A percentile compares a stretch with the other conserved stretches of the same genome.
phyloP scores from a whole-genome alignment of 73 alveolate genomes.

The Paramecium tetraurelia region DNA sequence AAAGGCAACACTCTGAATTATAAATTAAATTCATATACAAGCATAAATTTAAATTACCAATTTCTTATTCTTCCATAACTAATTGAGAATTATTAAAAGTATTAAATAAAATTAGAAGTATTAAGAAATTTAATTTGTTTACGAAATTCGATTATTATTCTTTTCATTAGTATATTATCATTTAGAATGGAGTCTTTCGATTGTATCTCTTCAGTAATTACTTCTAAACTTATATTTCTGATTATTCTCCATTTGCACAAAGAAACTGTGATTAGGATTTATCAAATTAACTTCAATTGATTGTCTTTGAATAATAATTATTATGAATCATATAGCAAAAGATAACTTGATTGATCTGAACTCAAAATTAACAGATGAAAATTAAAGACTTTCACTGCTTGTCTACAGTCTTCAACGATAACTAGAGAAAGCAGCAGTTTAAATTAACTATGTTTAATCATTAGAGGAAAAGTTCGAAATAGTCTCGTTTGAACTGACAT shows the following conservation, averaged over 20 bases:
- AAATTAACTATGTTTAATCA: neutral
- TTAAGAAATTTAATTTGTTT: neutral
- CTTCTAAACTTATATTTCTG: neutral
- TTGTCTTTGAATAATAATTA: neutral
- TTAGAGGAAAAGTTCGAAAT: neutral
- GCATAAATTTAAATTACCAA: neutral
- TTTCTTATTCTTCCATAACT: neutral
- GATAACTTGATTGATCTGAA: neutral
- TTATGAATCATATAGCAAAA: neutral
- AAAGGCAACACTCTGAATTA: neutral
- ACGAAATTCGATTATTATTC: neutral
- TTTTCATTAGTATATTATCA: neutral
- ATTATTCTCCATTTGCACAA: neutral
- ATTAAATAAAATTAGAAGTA: neutral
- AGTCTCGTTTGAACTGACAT: neutral
- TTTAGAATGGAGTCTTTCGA: neutral
- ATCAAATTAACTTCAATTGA: neutral
- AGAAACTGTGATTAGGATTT: neutral
- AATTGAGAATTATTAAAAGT: neutral
- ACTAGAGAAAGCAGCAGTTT: neutral
- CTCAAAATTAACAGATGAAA: neutral
- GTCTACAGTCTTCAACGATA: neutral
- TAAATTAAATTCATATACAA: neutral
- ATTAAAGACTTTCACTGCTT: neutral
- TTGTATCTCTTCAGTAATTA: neutral